Evolutionary conservation across 768 basidiomycete genomes (phyloP).

Genomic region (Dendrothele bispora): DNA sequence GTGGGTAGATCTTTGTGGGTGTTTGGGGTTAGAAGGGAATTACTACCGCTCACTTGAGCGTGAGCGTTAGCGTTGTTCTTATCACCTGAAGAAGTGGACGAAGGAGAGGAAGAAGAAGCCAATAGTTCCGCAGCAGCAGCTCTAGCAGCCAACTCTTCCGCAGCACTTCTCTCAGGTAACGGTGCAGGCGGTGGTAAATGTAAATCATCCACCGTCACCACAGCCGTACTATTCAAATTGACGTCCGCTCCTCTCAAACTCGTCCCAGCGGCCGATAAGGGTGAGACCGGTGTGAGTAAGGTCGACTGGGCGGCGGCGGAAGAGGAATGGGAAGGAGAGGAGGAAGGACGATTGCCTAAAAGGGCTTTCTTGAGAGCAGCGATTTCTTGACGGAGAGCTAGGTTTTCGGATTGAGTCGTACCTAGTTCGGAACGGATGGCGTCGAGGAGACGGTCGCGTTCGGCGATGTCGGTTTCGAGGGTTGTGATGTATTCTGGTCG

Average conservation of each 20-base stretch:
- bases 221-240: constrained; percentile 33
- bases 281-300: constrained; percentile 21
- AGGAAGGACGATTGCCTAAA: constrained; percentile 59
- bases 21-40: constrained; percentile 65
- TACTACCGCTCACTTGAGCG: too few species aligned
- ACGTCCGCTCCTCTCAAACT: constrained; percentile 25
- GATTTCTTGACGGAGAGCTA: constrained; percentile 79
- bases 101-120: constrained; percentile 18
- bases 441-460: constrained; percentile 88
- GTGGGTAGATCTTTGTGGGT: constrained; percentile 76
- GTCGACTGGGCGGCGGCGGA: neutral
- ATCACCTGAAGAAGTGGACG: constrained; percentile 12
- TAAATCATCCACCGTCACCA: constrained; percentile 24
- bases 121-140: constrained; percentile 10
- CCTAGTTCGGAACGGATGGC: constrained; percentile 85
- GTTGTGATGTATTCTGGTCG: constrained; percentile 89
- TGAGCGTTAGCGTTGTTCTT: too few species aligned
- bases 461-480: constrained; percentile 90
- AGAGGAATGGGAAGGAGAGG: neutral
- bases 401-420: constrained; percentile 76
- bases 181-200: constrained; percentile 54
- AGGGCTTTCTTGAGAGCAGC: constrained; percentile 71
- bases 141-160: constrained; percentile 28
- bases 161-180: constrained; percentile 41
- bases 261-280: constrained; percentile 32